These are phyloP conservation scores for Lachancea fermentati DNA, from an alignment of 805 yeast species.

Conservation along the genomic window DNA sequence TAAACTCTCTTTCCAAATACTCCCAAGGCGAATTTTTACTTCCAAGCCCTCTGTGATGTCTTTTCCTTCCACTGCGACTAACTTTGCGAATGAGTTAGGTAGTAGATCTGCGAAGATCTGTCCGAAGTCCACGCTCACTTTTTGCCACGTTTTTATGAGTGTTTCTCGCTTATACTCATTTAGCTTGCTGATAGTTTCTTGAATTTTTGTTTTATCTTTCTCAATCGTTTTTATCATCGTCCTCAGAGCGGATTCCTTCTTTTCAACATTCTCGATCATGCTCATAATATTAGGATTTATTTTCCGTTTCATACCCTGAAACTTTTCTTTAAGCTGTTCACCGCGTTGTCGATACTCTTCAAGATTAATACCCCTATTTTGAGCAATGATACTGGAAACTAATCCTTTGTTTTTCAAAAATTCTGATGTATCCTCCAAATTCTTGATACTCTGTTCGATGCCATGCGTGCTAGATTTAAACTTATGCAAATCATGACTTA, in stretches of 20 bases:
- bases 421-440: conserved; percentile 48
- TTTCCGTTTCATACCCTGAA: conserved; percentile 66
- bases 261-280: conserved; percentile 87
- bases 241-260: conserved; percentile 70
- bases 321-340: conserved; percentile 47
- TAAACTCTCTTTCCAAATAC: conserved; percentile 91
- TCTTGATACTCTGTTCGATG: conserved; percentile 38
- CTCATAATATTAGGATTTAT: conserved; percentile 85
- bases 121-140: conserved; percentile 87
- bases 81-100: conserved; percentile 85
- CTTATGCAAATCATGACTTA: conserved; percentile 51
- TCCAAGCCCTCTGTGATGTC: conserved; percentile 88
- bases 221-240: conserved; percentile 82
- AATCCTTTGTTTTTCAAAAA: conserved; percentile 71
- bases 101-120: conserved; percentile 79
- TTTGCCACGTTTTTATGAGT: conserved; percentile 74
- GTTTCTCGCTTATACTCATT: conserved; percentile 84
- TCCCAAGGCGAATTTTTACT: conserved; percentile 83
- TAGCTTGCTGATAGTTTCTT: conserved; percentile 75
- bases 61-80: conserved; percentile 72
- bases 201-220: conserved; percentile 83
- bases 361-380: conserved; percentile 57
- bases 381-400: conserved; percentile 50
- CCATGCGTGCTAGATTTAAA: conserved; percentile 35
- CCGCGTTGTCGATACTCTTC: conserved; percentile 57